Evolutionary conservation across 164 flowering plant genomes (phyloP), one percentile per base, ranked within the genome.

Genomic region (Piper longum): DNA sequence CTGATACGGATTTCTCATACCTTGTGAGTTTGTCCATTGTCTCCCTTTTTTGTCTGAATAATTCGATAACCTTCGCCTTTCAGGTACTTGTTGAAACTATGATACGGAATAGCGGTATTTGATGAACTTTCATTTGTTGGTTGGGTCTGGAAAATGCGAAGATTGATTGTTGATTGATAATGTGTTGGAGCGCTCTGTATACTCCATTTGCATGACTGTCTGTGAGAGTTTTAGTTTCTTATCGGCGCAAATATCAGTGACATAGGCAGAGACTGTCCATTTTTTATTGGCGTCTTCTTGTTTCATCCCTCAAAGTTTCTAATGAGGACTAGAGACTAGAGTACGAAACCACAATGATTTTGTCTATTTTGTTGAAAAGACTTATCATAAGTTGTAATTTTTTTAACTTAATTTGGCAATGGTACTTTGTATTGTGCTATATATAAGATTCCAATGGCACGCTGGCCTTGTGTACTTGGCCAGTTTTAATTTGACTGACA

Each of bases 1-100:
- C 82, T 75, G 87, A 85, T 65, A 72, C 65, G 40, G 82, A 63
- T 68, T 77, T 86, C 70, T 81, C 92, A 66, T 85, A 86, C 86
- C 71, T 89, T 74, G 96, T 86, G 81, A 80, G 96, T 62, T 65
- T 71, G 67, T 7, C 43, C 48, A 41, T 18, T 41, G 14, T 40
- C 71, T 57, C 40, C 43, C 51, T 43, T 60, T 26, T 54, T 54
- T 44, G 18, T 62, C 18, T 43, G 40, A 13, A 54, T 6, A 59
- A 39, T 16, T 26, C 36, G 36, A 2, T 26, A 26, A 2, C 36
- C 36, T 26, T 26, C 36, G 36, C 36, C 36, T 26, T 0, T 26
- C 36, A 26, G 36, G 36, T 26, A 2, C 36, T 26, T 26, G 36
- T 26, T 26, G 36, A 26, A 26, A 26, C 36, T 26, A 26, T 26